Conservation (phyloP, 495 filamentous ascomycete species). For the Filosporella fistucella region DNA sequence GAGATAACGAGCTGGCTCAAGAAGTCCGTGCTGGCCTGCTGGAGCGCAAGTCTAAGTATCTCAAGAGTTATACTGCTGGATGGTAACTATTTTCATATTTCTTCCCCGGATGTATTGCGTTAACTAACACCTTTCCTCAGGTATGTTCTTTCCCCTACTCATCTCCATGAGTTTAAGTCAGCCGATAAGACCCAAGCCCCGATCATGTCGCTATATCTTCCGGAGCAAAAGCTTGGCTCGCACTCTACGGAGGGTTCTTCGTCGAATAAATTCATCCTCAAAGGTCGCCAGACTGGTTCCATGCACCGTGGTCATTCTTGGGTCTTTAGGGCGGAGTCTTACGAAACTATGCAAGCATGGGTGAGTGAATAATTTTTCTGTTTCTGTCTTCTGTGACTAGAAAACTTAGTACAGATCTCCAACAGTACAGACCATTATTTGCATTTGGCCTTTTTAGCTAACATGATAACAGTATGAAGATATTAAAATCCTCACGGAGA, state of each 20-base stretch:
- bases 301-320: constrained; percentile 96
- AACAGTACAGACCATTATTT: too few relatives aligned
- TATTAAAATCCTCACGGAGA: constrained; percentile 81
- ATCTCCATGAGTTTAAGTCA: constrained; percentile 97
- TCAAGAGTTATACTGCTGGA: constrained; percentile 96
- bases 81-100: constrained; percentile 57
- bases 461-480: constrained; percentile 75
- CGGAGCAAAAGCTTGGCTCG: constrained; percentile 91
- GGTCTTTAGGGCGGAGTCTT: constrained; percentile 93
- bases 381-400: constrained; percentile 39
- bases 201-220: constrained; percentile 93
- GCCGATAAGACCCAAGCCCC: constrained; percentile 63
- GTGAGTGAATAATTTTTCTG: too few relatives aligned
- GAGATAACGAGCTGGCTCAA: constrained; percentile 77
- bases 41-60: constrained; percentile 96
- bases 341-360: constrained; percentile 87
- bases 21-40: constrained; percentile 87
- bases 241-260: constrained; percentile 79
- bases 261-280: constrained; percentile 98
- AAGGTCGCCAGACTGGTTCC: constrained; percentile 86
- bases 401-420: too few relatives aligned
- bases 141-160: constrained; percentile 95
- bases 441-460: too few relatives aligned
- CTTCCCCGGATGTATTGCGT: background rate
- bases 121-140: constrained; percentile 45